These are phyloP conservation scores for Penicillium sp. DNA, from an alignment of 2,329 filamentous ascomycete genomes.

Conservation along the genomic window DNA sequence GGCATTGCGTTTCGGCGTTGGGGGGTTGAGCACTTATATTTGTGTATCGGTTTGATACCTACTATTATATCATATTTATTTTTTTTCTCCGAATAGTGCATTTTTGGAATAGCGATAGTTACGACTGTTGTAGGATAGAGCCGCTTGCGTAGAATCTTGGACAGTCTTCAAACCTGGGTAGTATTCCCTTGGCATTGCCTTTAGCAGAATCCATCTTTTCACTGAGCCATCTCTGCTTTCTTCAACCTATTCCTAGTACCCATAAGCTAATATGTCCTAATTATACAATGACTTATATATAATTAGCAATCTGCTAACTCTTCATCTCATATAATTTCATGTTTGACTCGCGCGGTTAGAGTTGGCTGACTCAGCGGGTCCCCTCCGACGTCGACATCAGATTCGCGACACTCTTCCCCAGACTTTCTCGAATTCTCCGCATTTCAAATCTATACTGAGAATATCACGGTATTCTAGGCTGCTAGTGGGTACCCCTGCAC, in stretches of 20 bases:
- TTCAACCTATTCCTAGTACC: no score
- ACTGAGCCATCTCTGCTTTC: no score
- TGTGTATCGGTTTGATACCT: constrained; percentile 9
- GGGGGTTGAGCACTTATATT: constrained; percentile 10
- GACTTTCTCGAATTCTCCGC: neutral
- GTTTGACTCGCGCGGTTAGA: no score
- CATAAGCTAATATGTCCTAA: no score
- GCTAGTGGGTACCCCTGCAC: neutral
- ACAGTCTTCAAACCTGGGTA: no score
- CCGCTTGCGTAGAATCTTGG: neutral
- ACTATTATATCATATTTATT: constrained; percentile 6
- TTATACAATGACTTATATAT: no score
- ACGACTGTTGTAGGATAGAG: no score
- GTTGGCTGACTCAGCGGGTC: constrained; percentile 2
- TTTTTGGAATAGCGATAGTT: no score
- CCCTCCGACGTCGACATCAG: neutral
- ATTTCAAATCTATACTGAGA: neutral
- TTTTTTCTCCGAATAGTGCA: neutral
- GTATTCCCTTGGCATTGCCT: no score
- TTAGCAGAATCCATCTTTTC: no score
- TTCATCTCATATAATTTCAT: no score
- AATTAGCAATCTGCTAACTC: no score
- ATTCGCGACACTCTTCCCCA: neutral
- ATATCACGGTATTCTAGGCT: neutral
- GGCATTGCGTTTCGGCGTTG: constrained; percentile 29